Evolutionary conservation across 805 yeast genomes (phyloP).

Genomic region (Pichia paraexigua): DNA sequence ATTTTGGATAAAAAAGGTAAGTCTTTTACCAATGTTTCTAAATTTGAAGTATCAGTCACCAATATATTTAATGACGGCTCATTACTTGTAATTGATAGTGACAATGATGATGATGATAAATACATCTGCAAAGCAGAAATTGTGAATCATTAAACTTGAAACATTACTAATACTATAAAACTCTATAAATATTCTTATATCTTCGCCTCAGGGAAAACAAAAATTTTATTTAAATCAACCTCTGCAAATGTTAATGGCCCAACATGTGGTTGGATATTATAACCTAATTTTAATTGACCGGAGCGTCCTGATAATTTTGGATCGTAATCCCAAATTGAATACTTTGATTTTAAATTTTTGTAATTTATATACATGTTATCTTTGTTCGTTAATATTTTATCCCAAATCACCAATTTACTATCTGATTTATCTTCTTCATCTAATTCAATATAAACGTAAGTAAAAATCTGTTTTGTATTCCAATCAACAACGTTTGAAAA

Average conservation of each 20-base stretch:
- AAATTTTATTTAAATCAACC: constrained; percentile 25
- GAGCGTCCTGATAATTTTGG: constrained; percentile 52
- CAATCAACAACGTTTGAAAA: constrained; percentile 79
- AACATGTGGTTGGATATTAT: constrained; percentile 89
- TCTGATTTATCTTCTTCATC: constrained; percentile 2
- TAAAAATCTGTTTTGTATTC: constrained; percentile 96
- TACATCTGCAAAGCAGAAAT: background rate
- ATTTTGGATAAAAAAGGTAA: constrained; percentile 4
- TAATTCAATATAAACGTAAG: constrained; percentile 78
- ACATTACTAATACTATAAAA: background rate
- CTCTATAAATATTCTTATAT: background rate
- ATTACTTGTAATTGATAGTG: background rate
- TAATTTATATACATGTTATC: constrained; percentile 53
- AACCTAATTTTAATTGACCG: constrained; percentile 64
- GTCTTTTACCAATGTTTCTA: background rate
- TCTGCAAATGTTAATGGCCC: constrained; percentile 74
- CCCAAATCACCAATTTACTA: constrained; percentile 78
- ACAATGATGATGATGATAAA: too few species aligned
- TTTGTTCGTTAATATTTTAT: constrained; percentile 56
- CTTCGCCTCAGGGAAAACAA: constrained; percentile 17
- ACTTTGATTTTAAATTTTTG: constrained; percentile 53
- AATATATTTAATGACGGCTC: background rate
- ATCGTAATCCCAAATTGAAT: constrained; percentile 81
- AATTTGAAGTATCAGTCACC: background rate
- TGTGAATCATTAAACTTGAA: background rate